These are phyloP conservation scores for Colletotrichum coccodes DNA, from an alignment of 2,329 filamentous ascomycete species.

Conservation along the genomic window DNA sequence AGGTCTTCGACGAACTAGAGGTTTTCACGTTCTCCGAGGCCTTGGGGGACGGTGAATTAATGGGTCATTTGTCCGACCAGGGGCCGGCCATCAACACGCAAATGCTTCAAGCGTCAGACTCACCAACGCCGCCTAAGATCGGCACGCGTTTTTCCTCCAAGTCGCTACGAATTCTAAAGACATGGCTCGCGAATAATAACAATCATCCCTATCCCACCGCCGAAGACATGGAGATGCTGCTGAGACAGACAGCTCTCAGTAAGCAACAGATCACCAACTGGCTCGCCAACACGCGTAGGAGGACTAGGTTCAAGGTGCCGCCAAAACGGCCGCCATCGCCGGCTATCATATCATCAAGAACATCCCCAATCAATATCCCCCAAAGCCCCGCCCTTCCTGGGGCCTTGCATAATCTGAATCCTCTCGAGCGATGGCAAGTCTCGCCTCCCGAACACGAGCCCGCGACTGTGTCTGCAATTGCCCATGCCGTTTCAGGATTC, in stretches of 20 bases:
- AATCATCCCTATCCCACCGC: constrained; percentile 18
- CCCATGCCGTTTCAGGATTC: constrained; percentile 25
- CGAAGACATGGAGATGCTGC: constrained; percentile 23
- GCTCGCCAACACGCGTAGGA: constrained; percentile 27
- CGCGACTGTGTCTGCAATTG: constrained; percentile 35
- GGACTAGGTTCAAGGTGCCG: constrained; percentile 15
- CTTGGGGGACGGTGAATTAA: neutral
- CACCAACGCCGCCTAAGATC: constrained; percentile 32
- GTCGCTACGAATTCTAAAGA: constrained; percentile 33
- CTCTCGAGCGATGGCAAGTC: constrained; percentile 32
- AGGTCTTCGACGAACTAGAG: neutral
- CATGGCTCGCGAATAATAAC: constrained; percentile 32
- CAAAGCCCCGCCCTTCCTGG: neutral
- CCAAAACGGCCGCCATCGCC: constrained; percentile 26
- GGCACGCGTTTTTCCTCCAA: constrained; percentile 37
- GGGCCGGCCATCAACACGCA: neutral
- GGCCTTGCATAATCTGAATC: constrained; percentile 19
- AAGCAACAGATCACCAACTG: constrained; percentile 31
- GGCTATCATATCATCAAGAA: constrained; percentile 4
- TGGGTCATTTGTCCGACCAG: neutral
- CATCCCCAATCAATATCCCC: constrained; percentile 7
- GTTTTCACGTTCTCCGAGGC: constrained; percentile 4
- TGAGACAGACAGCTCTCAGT: constrained; percentile 21
- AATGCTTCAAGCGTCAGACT: neutral
- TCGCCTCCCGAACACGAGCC: constrained; percentile 39